phyloP scores from a whole-genome alignment of 2,329 filamentous ascomycete genomes.

The Penicillium sp. region DNA sequence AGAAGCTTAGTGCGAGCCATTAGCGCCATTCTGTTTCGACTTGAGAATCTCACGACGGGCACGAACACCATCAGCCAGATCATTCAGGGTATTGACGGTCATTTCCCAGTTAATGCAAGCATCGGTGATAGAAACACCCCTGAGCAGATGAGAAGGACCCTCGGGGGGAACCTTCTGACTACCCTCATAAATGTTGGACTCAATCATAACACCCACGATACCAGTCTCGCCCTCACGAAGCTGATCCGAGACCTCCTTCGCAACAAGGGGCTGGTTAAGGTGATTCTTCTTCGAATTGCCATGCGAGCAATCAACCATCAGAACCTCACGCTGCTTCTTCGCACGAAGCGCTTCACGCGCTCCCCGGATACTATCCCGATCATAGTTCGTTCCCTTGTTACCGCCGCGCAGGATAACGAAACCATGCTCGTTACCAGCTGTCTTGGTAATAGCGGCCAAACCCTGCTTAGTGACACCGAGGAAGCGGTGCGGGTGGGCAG shows the following conservation, averaged over 20 bases:
- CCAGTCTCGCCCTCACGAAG: slow-evolving; percentile 82
- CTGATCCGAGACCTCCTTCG: slow-evolving; percentile 79
- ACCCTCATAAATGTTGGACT: slow-evolving; percentile 93
- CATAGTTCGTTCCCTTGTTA: slow-evolving; percentile 90
- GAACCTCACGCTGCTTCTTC: slow-evolving; percentile 82
- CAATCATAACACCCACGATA: slow-evolving; percentile 97
- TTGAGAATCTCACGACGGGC: slow-evolving; percentile 64
- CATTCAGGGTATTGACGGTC: slow-evolving; percentile 79
- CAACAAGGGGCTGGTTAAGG: slow-evolving; percentile 94
- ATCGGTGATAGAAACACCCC: slow-evolving; percentile 92
- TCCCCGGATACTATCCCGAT: slow-evolving; percentile 77
- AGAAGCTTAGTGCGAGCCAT: slow-evolving; percentile 29
- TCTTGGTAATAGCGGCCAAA: slow-evolving; percentile 90
- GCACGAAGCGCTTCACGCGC: slow-evolving; percentile 78
- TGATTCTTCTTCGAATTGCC: slow-evolving; percentile 98
- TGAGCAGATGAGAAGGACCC: slow-evolving; percentile 77
- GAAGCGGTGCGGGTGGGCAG: slow-evolving; percentile 76
- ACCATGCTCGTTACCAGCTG: slow-evolving; percentile 91
- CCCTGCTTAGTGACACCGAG: slow-evolving; percentile 98
- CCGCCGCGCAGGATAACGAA: slow-evolving; percentile 96
- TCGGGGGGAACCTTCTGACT: slow-evolving; percentile 87
- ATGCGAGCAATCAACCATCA: slow-evolving; percentile 99
- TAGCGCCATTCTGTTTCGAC: slow-evolving; percentile 35
- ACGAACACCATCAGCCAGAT: slow-evolving; percentile 82
- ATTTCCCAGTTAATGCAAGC: slow-evolving; percentile 94